phyloP scores from a whole-genome alignment of 2,329 filamentous ascomycete species.

The Apiospora hydei region DNA sequence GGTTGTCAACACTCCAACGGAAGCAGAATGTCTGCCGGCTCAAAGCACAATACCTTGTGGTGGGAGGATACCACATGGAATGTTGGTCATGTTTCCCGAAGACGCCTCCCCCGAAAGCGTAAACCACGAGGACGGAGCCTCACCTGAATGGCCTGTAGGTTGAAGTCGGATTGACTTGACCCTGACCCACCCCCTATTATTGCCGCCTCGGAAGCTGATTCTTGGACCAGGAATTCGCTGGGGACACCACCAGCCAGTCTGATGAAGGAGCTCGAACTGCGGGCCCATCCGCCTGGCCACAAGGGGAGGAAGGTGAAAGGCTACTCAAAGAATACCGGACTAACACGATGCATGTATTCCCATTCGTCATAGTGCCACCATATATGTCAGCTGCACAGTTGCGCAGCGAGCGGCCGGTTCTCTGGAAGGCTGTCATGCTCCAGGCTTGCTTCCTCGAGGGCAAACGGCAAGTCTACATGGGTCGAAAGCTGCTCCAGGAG shows the following conservation, averaged over 20 bases:
- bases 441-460: constrained; percentile 51
- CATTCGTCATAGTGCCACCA: constrained; percentile 51
- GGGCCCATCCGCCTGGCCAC: constrained; percentile 16
- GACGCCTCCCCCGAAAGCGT: neutral
- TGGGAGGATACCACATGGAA: neutral
- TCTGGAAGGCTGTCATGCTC: constrained; percentile 60
- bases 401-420: constrained; percentile 48
- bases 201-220: neutral
- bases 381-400: constrained; percentile 49
- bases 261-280: neutral
- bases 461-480: constrained; percentile 51
- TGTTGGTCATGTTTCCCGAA: neutral
- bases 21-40: constrained; percentile 10
- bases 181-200: neutral
- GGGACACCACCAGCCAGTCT: neutral
- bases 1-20: neutral
- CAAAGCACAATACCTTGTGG: neutral
- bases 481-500: constrained; percentile 52
- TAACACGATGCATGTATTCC: constrained; percentile 51
- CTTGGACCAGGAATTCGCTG: neutral
- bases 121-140: neutral
- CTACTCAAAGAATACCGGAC: constrained; percentile 51
- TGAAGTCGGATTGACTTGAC: no score
- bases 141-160: neutral
- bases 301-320: constrained; percentile 45